Base-by-base conservation (phyloP, 208 protist genomes). In the Trichomonas tenax region DNA sequence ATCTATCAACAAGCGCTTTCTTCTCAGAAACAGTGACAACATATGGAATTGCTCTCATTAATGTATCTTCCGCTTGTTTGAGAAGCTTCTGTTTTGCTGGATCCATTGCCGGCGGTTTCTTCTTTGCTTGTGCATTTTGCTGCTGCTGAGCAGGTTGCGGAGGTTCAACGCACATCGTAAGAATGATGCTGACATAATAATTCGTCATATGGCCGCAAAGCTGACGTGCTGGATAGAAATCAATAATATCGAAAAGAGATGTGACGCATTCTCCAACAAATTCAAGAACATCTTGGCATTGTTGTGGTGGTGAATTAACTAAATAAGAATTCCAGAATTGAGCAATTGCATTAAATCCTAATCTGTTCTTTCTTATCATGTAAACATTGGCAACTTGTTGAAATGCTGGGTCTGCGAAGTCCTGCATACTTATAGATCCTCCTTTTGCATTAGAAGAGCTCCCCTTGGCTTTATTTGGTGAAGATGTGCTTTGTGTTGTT, bases 1-100 rank as follows among this genome's bases (percentile, higher is more conserved):
- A 15, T 51, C 86, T 23, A 51, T 93, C 86, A 58, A 93, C 36
- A 15, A 93, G 51, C 11, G 44, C 8, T 51, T 93, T 93, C n/a
- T 93, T 93, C 38, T 93, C 86, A 51, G 41, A 93, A 40, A 93
- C 46, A 34, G 86, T 48, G 17, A 26, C 21, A 51, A 93, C 44
- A 51, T 48, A 48, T 31, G 86, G 44, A 51, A 93, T 48, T 58
- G 86, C 41, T 93, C 51, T 93, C 8, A 93, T 51, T 44, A 93
- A 49, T 15, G 46, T 51, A 38, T 93, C 86, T 93, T 93, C 86
- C 6, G 86, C 86, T 38, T 38, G 21, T 93, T 93, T 93, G 15
- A 93, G 44, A 2, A 41, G 40, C 51, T 93, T 93, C n/a, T 93
- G 86, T 93, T 93, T 93, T 51, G 86, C n/a, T 93, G 86, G 44